These are phyloP conservation scores for Aspergillus quadrilineatus DNA, from an alignment of 2,329 filamentous ascomycete genomes.

Conservation along the genomic window DNA sequence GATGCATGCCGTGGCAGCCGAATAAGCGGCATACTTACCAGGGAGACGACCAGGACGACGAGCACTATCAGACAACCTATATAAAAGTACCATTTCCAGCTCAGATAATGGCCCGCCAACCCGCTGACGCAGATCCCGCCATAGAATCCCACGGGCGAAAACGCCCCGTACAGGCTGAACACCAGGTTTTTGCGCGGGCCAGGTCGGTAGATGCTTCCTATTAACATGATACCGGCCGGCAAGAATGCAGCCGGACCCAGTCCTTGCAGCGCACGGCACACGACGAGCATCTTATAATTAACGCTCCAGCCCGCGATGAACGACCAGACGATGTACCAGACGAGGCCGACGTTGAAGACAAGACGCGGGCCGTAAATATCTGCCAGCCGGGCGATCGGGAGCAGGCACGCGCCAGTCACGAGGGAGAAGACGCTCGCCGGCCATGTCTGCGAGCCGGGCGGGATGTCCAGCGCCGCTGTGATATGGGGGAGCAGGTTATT, in stretches of 20 bases:
- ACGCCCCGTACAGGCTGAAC: slow-evolving; percentile 12
- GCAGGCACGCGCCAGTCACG: slow-evolving; percentile 10
- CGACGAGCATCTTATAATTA: slow-evolving; percentile 14
- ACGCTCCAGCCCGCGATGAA: slow-evolving; percentile 4
- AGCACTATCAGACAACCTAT: slow-evolving; percentile 7
- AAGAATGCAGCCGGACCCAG: slow-evolving; percentile 9
- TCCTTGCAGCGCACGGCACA: slow-evolving; percentile 14
- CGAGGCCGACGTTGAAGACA: slow-evolving; percentile 1
- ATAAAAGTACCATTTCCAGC: slow-evolving; percentile 13
- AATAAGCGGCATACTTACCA: neutral
- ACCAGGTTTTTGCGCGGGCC: slow-evolving; percentile 14
- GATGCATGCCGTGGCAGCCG: neutral
- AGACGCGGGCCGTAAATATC: slow-evolving; percentile 13
- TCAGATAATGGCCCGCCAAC: slow-evolving; percentile 5
- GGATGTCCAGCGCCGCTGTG: slow-evolving; percentile 6
- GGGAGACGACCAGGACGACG: slow-evolving; percentile 2
- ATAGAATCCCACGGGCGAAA: slow-evolving; percentile 13
- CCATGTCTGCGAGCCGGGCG: slow-evolving; percentile 10
- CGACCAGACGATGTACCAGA: slow-evolving; percentile 11
- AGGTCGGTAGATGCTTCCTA: slow-evolving; percentile 11
- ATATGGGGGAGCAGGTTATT: slow-evolving; percentile 11
- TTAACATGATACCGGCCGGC: slow-evolving; percentile 5
- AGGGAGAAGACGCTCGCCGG: slow-evolving; percentile 14
- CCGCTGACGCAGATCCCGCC: slow-evolving; percentile 9
- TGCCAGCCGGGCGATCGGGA: slow-evolving; percentile 8